Evolutionary conservation across 805 yeast genomes (phyloP), one percentile per base, ranked within the genome.

Genomic region (Zygoascus flipseniorum): DNA sequence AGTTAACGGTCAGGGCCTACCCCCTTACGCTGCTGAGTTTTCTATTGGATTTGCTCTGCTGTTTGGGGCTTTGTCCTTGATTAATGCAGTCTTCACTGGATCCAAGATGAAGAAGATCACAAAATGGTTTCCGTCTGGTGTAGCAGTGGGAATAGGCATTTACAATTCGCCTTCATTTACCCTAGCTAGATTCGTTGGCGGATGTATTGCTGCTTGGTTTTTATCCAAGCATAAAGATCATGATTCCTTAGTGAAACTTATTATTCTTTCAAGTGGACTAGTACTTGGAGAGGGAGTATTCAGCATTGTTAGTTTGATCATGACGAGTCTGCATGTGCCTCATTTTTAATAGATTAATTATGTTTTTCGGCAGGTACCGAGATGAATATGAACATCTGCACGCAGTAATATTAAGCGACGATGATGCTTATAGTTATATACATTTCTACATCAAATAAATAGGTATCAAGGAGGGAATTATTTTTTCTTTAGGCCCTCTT

Each of bases 101-200:
- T 39, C 48, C n/a, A 45, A 47, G 35, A 35, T 50, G 18, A 32
- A 44, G 9, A 45, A 50, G 37, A 61, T 59, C 63, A 57, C 63
- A 54, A 70, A 75, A 1, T 87, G 77, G 70, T 70, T 92, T 28
- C 99, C 99, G 0, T 83, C 89, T 20, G 99, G 99, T 11, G 95
- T 93, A 28, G 97, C 99, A 2, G 97, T 90, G 16, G 99, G 99
- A 1, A 86, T 92, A 50, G 98, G 99, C 16, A 89, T 92, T 56
- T 93, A 92, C 68, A 93, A 93, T 66, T 77, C 90, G 0, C 98
- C 99, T 2, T 83, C 89, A 48, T 93, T 92, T 70, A 93, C 98
- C 0, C 73, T 92, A 47, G 98, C 98, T 1, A 75, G 99, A 61
- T 92, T 93, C 65, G 56, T 89, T 20, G 99, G 99, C 9, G 99